Base-by-base conservation (phyloP, 108 stramenopile species). In the Fistulifera solaris region DNA sequence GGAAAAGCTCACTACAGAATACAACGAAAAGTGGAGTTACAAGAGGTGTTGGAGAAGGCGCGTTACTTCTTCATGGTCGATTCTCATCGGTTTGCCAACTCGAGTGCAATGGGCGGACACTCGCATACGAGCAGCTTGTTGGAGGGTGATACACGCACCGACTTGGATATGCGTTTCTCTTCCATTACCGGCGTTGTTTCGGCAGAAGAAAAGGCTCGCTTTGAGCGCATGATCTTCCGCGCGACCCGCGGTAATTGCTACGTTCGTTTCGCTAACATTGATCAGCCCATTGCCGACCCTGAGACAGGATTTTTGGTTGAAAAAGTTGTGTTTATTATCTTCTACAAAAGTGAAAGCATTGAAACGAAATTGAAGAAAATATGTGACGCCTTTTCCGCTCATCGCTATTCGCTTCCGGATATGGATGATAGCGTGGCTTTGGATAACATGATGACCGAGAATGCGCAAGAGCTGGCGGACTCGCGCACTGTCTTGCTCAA, bases 151-250 rank as follows among this genome's bases (percentile, higher is more conserved):
- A 53, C 61, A 39, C 83, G 77, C 5, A 71, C 84, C 48, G 93
- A 94, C 43, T 41, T 85, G 48, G 94, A 96, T 50, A 96, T 98
- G 94, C 83, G 90, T 23, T 98, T 98, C 73, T 83, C 85, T 16
- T 88, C 79, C 62, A 85, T 96, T 16, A 94, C 94, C 16, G 97
- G 97, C n/a, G 94, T 95, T 5, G 83, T 96, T 14, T 63, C 77
- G 24, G 82, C 77, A 25, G 89, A 94, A 62, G 95, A 98, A 65
- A 80, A 87, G 69, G 53, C 51, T 2, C 89, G 94, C 22, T 97
- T 97, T 70, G 94, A 98, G 66, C 84, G 96, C 19, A 96, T 96
- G 98, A 88, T 98, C 60, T 96, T 96, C 65, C 91, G 95, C 49
- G 79, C 92, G 52, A 96, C 95, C 17, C 75, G 93, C 11, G 94